Conservation (phyloP, 345 rosid species). For the Brassica cretica region DNA sequence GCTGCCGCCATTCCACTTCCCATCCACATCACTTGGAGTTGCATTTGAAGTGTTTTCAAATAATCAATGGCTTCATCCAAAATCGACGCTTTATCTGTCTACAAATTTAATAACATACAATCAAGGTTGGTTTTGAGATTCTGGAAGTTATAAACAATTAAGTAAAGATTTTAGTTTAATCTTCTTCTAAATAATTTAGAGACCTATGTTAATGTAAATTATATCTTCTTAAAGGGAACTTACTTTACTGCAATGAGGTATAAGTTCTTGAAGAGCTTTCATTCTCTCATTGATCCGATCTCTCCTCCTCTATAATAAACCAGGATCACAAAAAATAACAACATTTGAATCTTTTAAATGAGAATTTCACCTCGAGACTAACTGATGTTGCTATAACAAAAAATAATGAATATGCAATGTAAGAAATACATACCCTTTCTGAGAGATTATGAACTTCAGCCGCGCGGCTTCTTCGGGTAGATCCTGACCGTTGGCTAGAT, state of each 20-base stretch:
- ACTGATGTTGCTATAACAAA: not conserved
- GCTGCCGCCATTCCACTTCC: slow-evolving; percentile 80
- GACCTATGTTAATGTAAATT: no score
- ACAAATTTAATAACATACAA: slow-evolving; percentile 3
- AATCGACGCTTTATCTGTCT: slow-evolving; percentile 97
- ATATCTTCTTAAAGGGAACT: not conserved
- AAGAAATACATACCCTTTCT: slow-evolving; percentile 50
- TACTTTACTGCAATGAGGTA: slow-evolving; percentile 94
- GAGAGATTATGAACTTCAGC: slow-evolving; percentile 81
- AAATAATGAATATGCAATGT: not conserved
- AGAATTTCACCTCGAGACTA: not conserved
- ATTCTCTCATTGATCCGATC: slow-evolving; percentile 91
- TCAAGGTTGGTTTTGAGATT: no score
- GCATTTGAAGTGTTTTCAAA: slow-evolving; percentile 87
- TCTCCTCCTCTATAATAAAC: slow-evolving; percentile 62
- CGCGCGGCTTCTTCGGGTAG: slow-evolving; percentile 62
- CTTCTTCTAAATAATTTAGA: no score
- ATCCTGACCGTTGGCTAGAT: slow-evolving; percentile 49
- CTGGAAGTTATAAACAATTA: no score
- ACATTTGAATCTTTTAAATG: not conserved
- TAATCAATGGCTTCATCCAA: slow-evolving; percentile 93
- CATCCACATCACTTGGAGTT: slow-evolving; percentile 98
- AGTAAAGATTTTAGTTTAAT: no score
- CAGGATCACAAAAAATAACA: not conserved
- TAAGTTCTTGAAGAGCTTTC: slow-evolving; percentile 88